Conservation (phyloP, 768 basidiomycete species). For the Tephrocybe sp. region DNA sequence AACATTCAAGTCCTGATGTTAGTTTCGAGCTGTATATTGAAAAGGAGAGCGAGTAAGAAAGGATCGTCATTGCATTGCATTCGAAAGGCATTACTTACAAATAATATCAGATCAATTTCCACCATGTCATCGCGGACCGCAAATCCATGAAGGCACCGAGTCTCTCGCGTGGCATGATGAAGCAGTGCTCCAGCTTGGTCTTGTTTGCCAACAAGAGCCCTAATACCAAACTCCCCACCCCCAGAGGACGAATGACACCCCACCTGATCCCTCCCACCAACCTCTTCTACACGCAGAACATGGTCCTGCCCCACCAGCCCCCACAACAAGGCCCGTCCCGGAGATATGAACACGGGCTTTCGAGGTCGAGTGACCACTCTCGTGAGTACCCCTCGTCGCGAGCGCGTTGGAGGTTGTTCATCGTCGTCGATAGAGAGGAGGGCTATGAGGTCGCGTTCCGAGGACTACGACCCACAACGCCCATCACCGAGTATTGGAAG, state of each 20-base stretch:
- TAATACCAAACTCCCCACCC: neutral
- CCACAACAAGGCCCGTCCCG: neutral
- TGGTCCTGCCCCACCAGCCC: neutral
- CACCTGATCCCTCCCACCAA: neutral
- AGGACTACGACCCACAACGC: neutral
- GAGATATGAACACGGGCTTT: neutral
- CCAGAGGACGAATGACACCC: neutral
- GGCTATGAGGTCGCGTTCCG: neutral
- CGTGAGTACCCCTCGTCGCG: neutral
- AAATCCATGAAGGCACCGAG: neutral
- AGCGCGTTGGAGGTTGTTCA: neutral
- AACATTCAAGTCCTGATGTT: too few species aligned
- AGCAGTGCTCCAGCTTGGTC: too few species aligned
- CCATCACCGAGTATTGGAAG: neutral
- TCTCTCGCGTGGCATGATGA: neutral
- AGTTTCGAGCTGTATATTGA: too few species aligned
- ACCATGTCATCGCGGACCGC: too few species aligned
- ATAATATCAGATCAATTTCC: too few species aligned
- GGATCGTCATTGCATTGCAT: too few species aligned
- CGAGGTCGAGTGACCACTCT: neutral
- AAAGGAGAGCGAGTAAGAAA: too few species aligned
- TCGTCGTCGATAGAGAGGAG: neutral
- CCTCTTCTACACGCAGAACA: neutral
- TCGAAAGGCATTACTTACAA: too few species aligned
- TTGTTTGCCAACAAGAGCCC: neutral